Evolutionary conservation across 768 basidiomycete species (phyloP), one percentile per base, ranked within the genome.

Genomic region (Tephrocybe sp.): DNA sequence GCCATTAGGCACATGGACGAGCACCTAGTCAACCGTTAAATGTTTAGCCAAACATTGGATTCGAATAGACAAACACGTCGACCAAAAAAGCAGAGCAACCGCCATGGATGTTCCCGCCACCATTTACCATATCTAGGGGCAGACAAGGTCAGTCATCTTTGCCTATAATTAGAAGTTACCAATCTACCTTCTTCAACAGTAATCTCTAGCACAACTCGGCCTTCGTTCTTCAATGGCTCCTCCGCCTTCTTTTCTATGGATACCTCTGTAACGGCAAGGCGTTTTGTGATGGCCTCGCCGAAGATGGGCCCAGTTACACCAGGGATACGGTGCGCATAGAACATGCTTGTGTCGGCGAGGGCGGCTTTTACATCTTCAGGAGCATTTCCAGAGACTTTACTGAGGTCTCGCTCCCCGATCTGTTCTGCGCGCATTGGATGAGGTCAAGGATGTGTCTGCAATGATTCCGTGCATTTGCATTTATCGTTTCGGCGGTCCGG

Each of bases 11-110:
- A 70, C 49, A 81, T 49, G 12, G 79, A 61, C 4, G 82, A 78
- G 45, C 82, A 80, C 18, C 80, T 82, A 39, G 1, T 18, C 0
- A 13, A 38, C 47, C 4, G 12, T 47, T 13, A 47, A 21, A 30
- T 37, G n/a, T 42, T 23, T 29, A 11, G 19, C n/a, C n/a, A n/a
- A n/a, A n/a, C n/a, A 29, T 4, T 40, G 2, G 23, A 22, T 38
- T 10, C 9, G 9, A n/a, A 22, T 45, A 24, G 15, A 69, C 74
- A 23, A 38, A 77, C 82, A 72, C 55, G 61, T 83, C 81, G 33
- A 82, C 71, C 3, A 84, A 61, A 45, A 75, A 70, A 0, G 77
- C 80, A 2, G 75, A 69, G 54, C 81, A 83, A 16, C 73, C 80
- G 22, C 81, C 82, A 40, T 84, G 82, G 1, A 83, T 55, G 34